Conservation (phyloP, 148 eudicot genomes). For the Talinum fruticosum region DNA sequence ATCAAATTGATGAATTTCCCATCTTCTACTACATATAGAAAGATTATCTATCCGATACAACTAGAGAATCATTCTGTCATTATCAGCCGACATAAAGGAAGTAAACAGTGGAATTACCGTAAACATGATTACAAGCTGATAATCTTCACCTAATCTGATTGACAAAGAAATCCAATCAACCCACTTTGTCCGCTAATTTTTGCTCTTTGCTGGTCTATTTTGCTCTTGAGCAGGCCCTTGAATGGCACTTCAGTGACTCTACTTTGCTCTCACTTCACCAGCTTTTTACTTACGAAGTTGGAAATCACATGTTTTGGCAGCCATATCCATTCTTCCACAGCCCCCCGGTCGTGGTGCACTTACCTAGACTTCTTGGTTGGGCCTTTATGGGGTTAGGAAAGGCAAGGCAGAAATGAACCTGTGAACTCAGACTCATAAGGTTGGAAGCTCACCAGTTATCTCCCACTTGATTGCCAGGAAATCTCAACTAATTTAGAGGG, state of each 20-base stretch:
- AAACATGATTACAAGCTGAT: neutral
- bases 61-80: neutral
- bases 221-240: neutral
- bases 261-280: neutral
- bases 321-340: neutral
- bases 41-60: neutral
- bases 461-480: neutral
- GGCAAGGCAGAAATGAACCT: no score
- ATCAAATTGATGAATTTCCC: neutral
- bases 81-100: neutral
- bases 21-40: neutral
- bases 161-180: conserved; percentile 16
- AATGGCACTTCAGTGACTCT: neutral
- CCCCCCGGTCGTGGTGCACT: no score
- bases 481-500: no score
- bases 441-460: neutral
- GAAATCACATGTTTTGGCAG: neutral
- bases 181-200: conserved; percentile 7
- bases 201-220: neutral
- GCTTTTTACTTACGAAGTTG: neutral
- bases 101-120: neutral
- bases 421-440: no score
- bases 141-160: conserved; percentile 1
- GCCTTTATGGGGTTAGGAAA: neutral
- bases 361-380: neutral